phyloP scores from a whole-genome alignment of 1,284 basidiomycete genomes.

The Pseudozyma thailandica region DNA sequence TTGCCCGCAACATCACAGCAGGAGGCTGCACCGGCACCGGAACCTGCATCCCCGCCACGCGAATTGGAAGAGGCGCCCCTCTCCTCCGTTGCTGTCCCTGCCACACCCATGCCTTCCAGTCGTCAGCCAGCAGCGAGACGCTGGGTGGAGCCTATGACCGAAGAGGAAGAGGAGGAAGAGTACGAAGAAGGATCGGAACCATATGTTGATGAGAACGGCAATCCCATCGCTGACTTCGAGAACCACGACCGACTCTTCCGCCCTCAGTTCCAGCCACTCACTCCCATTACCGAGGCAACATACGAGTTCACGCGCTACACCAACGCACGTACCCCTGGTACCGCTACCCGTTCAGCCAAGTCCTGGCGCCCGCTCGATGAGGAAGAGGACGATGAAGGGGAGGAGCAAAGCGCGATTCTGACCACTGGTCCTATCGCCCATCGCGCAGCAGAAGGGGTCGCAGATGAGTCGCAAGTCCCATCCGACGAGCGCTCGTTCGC shows the following conservation, averaged over 20 bases:
- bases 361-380: conserved; percentile 11
- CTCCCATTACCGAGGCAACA: conserved; percentile 63
- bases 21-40: not conserved
- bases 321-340: conserved; percentile 46
- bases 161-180: conserved; percentile 50
- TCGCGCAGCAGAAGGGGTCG: conserved; percentile 1
- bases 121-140: conserved; percentile 40
- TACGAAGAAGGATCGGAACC: conserved; percentile 54
- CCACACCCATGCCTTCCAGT: conserved; percentile 43
- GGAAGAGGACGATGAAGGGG: conserved; percentile 25
- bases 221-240: conserved; percentile 21
- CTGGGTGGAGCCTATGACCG: conserved; percentile 47
- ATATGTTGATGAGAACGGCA: conserved; percentile 25
- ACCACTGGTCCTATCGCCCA: conserved; percentile 20
- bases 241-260: conserved; percentile 35
- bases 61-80: not conserved
- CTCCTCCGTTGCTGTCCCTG: conserved; percentile 15
- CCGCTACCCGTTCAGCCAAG: conserved; percentile 38
- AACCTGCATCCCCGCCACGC: conserved; percentile 10
- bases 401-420: conserved; percentile 16
- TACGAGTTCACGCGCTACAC: conserved; percentile 60
- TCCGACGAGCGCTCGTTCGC: conserved; percentile 43
- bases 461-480: conserved; percentile 23
- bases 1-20: not conserved
- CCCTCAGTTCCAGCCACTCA: conserved; percentile 55